A percentile compares a stretch with the other conserved stretches of the same genome.
phyloP scores from a whole-genome alignment of 1,284 basidiomycete genomes.

The Ustilago xerochloae region DNA sequence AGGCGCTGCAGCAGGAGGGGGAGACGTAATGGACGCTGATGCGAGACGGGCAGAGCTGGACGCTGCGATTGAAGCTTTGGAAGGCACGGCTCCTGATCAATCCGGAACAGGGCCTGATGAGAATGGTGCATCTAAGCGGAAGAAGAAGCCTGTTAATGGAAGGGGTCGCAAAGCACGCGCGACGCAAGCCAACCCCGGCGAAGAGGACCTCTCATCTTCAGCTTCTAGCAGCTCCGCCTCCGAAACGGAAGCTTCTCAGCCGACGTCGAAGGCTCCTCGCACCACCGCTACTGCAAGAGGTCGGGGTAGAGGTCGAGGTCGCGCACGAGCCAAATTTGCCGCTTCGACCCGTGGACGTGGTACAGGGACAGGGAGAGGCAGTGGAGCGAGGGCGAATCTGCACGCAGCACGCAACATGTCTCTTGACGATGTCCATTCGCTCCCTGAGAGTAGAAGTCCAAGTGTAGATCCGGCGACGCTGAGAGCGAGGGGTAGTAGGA shows the following conservation, averaged over 20 bases:
- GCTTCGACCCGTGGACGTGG: background rate
- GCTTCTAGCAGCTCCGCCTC: slow-evolving; percentile 1
- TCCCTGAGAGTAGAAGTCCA: slow-evolving; percentile 33
- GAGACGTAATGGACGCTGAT: background rate
- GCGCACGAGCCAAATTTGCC: background rate
- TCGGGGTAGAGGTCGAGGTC: slow-evolving; percentile 3
- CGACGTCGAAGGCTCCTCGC: slow-evolving; percentile 1
- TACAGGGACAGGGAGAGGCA: slow-evolving; percentile 1
- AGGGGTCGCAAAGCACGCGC: background rate
- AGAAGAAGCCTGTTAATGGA: slow-evolving; percentile 5
- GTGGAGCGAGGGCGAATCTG: slow-evolving; percentile 20
- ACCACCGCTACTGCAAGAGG: background rate
- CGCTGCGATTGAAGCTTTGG: slow-evolving; percentile 44
- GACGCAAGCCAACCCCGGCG: background rate
- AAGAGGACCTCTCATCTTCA: slow-evolving; percentile 13
- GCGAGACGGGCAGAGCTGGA: slow-evolving; percentile 35
- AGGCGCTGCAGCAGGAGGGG: background rate
- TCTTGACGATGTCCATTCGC: slow-evolving; percentile 31
- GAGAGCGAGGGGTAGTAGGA: slow-evolving; percentile 7
- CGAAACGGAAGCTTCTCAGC: slow-evolving; percentile 5
- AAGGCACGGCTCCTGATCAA: slow-evolving; percentile 14
- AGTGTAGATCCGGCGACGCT: slow-evolving; percentile 29
- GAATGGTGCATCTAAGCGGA: slow-evolving; percentile 8
- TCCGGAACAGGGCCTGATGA: background rate
- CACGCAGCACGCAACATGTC: slow-evolving; percentile 47